phyloP scores from a whole-genome alignment of 306 rosid genomes.

The Trichosanthes cucumerina region DNA sequence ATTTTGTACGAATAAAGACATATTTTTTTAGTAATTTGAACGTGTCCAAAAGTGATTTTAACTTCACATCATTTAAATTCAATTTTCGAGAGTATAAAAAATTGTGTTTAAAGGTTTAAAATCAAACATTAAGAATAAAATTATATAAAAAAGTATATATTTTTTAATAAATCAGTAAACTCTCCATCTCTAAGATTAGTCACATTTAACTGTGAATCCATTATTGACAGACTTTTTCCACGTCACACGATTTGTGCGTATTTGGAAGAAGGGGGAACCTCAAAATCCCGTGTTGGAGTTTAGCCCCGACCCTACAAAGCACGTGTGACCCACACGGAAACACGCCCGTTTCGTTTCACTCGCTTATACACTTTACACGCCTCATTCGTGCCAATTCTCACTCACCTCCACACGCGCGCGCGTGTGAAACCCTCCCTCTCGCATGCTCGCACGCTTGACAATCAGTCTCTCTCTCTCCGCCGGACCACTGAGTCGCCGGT shows the following conservation, averaged over 20 bases:
- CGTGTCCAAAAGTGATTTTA: too few relatives aligned
- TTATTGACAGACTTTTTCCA: background rate
- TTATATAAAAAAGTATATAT: too few relatives aligned
- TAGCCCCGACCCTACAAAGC: background rate
- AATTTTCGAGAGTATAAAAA: too few relatives aligned
- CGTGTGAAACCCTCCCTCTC: constrained; percentile 5
- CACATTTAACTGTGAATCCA: too few relatives aligned
- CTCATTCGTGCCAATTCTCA: constrained; percentile 9
- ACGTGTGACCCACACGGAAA: constrained; percentile 9
- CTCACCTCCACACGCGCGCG: constrained; percentile 4
- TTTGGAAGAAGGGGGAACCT: background rate
- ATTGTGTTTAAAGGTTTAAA: too few relatives aligned
- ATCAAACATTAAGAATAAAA: too few relatives aligned
- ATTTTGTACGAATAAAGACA: too few relatives aligned
- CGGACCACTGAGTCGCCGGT: constrained; percentile 11
- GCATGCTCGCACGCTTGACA: constrained; percentile 15
- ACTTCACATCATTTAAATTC: too few relatives aligned
- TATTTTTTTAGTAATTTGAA: too few relatives aligned
- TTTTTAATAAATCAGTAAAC: too few relatives aligned
- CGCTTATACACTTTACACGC: constrained; percentile 4
- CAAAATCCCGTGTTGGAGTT: background rate
- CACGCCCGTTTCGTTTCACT: background rate
- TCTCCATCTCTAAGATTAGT: too few relatives aligned
- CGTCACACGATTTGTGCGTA: background rate
- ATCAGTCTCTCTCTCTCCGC: constrained; percentile 9